Evolutionary conservation across 192 early-diverging fungal genomes (phyloP), one percentile per base, ranked within the genome.

Genomic region (Coemansia sp.): DNA sequence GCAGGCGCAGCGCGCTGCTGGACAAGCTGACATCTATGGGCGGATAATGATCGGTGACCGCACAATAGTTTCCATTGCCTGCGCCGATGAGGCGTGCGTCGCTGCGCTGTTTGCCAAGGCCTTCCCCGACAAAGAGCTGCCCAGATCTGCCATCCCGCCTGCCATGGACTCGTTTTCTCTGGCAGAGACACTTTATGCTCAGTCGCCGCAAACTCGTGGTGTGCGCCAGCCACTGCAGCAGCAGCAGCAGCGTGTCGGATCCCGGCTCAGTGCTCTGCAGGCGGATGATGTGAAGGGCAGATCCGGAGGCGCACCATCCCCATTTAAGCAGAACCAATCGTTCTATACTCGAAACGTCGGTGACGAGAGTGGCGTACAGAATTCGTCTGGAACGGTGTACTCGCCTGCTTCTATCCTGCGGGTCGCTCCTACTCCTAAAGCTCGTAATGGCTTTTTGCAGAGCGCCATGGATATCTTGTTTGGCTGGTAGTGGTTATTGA

Each of bases 391-490:
- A 22, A 54, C 34, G 33, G 27, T 41, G 7, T 24, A 38, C 15
- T 47, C 68, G 40, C 29, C 75, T 12, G 67, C 24, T 3, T 78
- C 70, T n/a, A 66, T 70, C 5, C 36, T 73, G 63, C 72, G 47
- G 29, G 47, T 66, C 1, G 44, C 66, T 8, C 42, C 69, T 5
- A 36, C 70, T 8, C 67, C 81, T 16, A 75, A 72, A 65, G 67
- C 81, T 42, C 46, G 76, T n/a, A 84, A 78, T 59, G 81, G 81
- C n/a, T 20, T 84, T n/a, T 33, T 78, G 40, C 81, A 84, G 70
- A 84, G 75, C 40, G 76, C 73, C 47, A 43, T 78, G 12, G 81
- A 84, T 60, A 75, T 84, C 40, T 7, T 38, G 36, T 38, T 38
- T 38, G 36, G 42, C 15, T 43, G 42, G 42, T 43, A 43, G 24